Percentiles rank a stretch among this genome's conserved stretches.
These are phyloP conservation scores for Saccharomycopsis babjevae DNA, from an alignment of 805 yeast species.

Conservation along the genomic window DNA sequence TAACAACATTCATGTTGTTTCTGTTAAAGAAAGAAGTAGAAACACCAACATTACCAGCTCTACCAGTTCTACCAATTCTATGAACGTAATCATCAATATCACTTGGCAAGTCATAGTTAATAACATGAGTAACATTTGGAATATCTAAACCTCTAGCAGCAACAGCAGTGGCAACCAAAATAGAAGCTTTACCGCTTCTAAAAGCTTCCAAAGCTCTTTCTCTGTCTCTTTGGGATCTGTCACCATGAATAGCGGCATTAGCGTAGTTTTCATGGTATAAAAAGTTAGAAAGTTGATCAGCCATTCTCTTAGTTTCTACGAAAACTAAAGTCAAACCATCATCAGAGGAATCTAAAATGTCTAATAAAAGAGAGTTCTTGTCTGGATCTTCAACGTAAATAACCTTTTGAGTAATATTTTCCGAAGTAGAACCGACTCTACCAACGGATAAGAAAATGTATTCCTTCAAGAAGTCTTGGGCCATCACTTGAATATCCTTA, in stretches of 20 bases:
- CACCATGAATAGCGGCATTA: constrained; percentile 99
- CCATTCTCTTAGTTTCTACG: constrained; percentile 98
- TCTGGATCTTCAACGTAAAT: constrained; percentile 88
- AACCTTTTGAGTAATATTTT: constrained; percentile 92
- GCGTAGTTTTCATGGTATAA: constrained; percentile 82
- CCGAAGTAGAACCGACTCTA: constrained; percentile 98
- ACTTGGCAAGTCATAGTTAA: constrained; percentile 92
- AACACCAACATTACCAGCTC: constrained; percentile 99
- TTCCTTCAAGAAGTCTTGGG: constrained; percentile 92
- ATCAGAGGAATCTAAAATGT: constrained; percentile 72
- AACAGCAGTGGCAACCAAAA: constrained; percentile 97
- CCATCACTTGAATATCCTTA: constrained; percentile 90
- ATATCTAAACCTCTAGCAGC: constrained; percentile 99
- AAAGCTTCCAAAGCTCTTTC: constrained; percentile 93
- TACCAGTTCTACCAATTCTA: constrained; percentile 99
- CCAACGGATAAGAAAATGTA: constrained; percentile 96
- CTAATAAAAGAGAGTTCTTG: constrained; percentile 82
- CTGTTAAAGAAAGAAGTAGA: constrained; percentile 99
- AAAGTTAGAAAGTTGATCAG: constrained; percentile 89
- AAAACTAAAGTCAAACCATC: constrained; percentile 85
- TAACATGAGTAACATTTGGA: constrained; percentile 96
- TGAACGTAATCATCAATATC: constrained; percentile 98
- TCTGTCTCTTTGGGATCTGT: constrained; percentile 95
- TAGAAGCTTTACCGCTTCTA: constrained; percentile 84
- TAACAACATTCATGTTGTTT: constrained; percentile 79